These are phyloP conservation scores for Lichtheimia ramosa DNA, from an alignment of 371 early-diverging fungal species.

Conservation along the genomic window DNA sequence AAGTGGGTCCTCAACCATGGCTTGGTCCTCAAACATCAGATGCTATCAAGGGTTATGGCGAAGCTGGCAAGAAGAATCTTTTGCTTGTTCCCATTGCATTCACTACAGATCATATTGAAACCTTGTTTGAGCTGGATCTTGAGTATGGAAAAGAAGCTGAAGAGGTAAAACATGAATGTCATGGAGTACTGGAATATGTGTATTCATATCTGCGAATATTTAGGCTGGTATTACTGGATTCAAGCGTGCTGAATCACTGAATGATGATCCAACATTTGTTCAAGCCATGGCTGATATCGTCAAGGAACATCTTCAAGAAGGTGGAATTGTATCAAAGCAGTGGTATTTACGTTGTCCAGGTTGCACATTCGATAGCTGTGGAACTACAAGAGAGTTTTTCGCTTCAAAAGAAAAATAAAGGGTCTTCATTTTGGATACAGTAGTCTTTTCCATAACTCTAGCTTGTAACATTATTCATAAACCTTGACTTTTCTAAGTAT, in stretches of 20 bases:
- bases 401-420: conserved; percentile 8
- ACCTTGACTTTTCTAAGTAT: no score
- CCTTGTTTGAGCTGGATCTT: conserved; percentile 91
- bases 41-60: conserved; percentile 76
- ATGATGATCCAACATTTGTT: conserved; percentile 87
- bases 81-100: conserved; percentile 94
- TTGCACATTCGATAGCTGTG: conserved; percentile 76
- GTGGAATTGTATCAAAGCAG: conserved; percentile 60
- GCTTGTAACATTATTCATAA: no score
- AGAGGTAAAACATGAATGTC: conserved; percentile 49
- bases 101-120: conserved; percentile 96
- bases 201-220: background rate
- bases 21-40: conserved; percentile 88
- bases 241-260: conserved; percentile 88
- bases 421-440: background rate
- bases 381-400: conserved; percentile 68
- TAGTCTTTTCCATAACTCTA: no score
- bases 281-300: conserved; percentile 88
- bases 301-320: conserved; percentile 69
- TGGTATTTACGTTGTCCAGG: conserved; percentile 81
- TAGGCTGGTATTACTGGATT: conserved; percentile 76
- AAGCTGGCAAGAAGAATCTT: conserved; percentile 75
- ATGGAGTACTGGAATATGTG: no score
- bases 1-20: conserved; percentile 95
- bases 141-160: conserved; percentile 89